Base-by-base conservation (phyloP, 2,329 filamentous ascomycete species). In the Paramyrothecium roridum region DNA sequence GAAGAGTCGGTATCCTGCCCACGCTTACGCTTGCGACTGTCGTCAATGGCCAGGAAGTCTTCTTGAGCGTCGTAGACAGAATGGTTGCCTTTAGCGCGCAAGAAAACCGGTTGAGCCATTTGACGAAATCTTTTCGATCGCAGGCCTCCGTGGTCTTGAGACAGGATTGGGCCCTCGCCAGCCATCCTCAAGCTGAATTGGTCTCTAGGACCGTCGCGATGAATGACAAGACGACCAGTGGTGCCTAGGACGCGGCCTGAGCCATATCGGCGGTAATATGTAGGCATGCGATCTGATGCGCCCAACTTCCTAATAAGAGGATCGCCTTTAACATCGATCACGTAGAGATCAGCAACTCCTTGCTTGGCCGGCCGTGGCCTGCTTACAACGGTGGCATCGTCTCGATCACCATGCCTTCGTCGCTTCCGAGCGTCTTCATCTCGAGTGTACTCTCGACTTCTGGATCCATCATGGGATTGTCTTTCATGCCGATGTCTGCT, bases 301-400 rank as follows among this genome's bases (percentile, higher is more conserved):
- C 90, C 90, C 68, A 93, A 97, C 23, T 81, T 81, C 48, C 88
- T 70, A 60, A 95, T 91, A 50, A 91, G 80, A 4, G 80, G 76
- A 64, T 98, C 93, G 0, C 93, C 93, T 65, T 85, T 86, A 46
- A 77, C 84, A 70, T 98, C 93, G 52, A 90, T 65, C 48, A 84
- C 63, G 67, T 84, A 93, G 3, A 66, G 43, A 65, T 67, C 60
- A 22, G 67, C 59, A 66, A 56, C 54, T 17, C 17, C 47, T 58
- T 56, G 23, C 50, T 46, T 52, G 52, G 48, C 21, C 50, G 40
- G 22, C 16, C 51, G 51, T 56, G 37, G n/a, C 37, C 37, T 16
- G 13, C 13, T 17, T 16, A 19, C 37, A 43, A 43, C 16, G 13
- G 37, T 6, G 37, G 37, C n/a, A 19, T 6, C 54, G 54, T 17